phyloP scores from a whole-genome alignment of 202 grass and related monocot species.

The Cymbopogon flexuosus region DNA sequence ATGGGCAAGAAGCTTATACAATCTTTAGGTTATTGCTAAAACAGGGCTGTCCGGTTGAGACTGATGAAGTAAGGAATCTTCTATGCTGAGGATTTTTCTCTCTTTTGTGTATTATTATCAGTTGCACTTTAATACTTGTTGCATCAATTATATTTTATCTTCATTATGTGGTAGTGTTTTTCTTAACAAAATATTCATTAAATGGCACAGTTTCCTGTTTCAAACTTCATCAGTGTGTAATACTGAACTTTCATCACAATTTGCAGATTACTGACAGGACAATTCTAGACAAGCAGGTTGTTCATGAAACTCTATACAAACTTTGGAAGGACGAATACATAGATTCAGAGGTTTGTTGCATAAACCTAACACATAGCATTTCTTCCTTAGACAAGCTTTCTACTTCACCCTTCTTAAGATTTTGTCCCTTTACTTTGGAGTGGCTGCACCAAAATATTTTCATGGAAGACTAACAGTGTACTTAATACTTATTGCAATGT shows the following conservation, averaged over 20 bases:
- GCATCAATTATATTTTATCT: slow-evolving; percentile 13
- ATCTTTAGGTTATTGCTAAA: slow-evolving; percentile 72
- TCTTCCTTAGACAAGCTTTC: neutral
- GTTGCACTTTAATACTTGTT: neutral
- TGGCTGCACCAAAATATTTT: neutral
- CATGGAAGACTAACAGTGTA: neutral
- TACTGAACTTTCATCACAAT: slow-evolving; percentile 21
- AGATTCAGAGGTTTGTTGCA: slow-evolving; percentile 50
- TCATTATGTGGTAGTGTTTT: slow-evolving; percentile 19
- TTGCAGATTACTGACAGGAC: slow-evolving; percentile 67
- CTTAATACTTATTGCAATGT: neutral
- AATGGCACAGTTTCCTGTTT: slow-evolving; percentile 16
- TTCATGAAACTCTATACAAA: slow-evolving; percentile 64
- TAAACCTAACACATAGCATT: slow-evolving; percentile 10
- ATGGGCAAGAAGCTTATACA: slow-evolving; percentile 69
- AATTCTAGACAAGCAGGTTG: slow-evolving; percentile 68
- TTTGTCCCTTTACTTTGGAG: neutral
- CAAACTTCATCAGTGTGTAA: slow-evolving; percentile 22
- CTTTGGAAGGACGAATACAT: slow-evolving; percentile 78
- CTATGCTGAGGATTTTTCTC: slow-evolving; percentile 8
- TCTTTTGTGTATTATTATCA: neutral
- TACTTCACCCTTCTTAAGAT: neutral
- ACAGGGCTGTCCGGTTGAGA: slow-evolving; percentile 46
- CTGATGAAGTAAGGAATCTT: slow-evolving; percentile 59
- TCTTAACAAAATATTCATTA: slow-evolving; percentile 7